These are phyloP conservation scores for Elsinoe ampelina DNA, from an alignment of 2,329 filamentous ascomycete genomes.

Conservation along the genomic window DNA sequence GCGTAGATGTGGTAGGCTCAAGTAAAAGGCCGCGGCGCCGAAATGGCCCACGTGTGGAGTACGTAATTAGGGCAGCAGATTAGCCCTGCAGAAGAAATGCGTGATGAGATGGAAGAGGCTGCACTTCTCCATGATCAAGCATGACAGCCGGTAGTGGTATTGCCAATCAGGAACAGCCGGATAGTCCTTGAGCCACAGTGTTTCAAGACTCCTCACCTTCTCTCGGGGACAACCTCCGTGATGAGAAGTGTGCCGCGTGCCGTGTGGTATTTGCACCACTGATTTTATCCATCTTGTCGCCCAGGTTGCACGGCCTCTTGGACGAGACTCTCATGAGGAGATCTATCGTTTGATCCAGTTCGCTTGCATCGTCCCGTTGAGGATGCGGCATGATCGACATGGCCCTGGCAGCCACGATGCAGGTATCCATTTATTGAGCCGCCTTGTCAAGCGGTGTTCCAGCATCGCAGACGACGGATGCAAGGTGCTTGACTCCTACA, in stretches of 20 bases:
- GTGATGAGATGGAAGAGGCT: neutral
- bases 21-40: neutral
- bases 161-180: neutral
- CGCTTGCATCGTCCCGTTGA: neutral
- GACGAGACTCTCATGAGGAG: neutral
- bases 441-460: neutral
- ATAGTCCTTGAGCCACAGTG: neutral
- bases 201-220: neutral
- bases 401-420: neutral
- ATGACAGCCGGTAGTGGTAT: neutral
- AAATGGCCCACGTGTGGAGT: neutral
- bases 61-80: neutral
- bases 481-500: neutral
- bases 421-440: neutral
- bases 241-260: neutral
- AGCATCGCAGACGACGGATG: neutral
- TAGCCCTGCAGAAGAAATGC: neutral
- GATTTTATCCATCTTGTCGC: conserved; percentile 1
- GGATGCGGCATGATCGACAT: neutral
- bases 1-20: neutral
- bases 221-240: neutral
- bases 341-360: neutral
- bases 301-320: conserved; percentile 1
- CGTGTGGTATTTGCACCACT: conserved; percentile 1
- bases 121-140: neutral